phyloP scores from a whole-genome alignment of 495 filamentous ascomycete genomes.

The Echria macrotheca region DNA sequence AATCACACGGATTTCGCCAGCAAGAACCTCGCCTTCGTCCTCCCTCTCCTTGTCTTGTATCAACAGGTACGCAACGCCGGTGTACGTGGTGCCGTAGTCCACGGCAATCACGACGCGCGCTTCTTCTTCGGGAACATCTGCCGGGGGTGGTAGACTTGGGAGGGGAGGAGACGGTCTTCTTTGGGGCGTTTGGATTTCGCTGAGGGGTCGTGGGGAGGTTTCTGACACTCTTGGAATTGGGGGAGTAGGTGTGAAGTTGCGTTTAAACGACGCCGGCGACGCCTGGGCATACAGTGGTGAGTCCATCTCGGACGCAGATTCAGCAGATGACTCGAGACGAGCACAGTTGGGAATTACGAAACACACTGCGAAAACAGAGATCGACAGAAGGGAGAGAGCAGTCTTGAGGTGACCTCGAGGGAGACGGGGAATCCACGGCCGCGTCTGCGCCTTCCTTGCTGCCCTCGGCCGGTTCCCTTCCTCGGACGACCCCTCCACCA shows the following conservation, averaged over 20 bases:
- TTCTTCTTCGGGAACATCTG: neutral
- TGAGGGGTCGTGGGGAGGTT: neutral
- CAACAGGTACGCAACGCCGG: conserved; percentile 18
- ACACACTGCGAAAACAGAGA: no score
- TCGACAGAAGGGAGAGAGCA: no score
- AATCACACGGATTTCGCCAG: conserved; percentile 21
- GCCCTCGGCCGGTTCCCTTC: no score
- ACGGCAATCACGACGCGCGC: conserved; percentile 27
- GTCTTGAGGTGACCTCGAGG: no score
- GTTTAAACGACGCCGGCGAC: neutral
- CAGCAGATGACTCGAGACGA: neutral
- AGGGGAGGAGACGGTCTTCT: neutral
- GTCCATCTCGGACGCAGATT: neutral
- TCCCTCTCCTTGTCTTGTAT: conserved; percentile 11
- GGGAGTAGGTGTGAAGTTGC: neutral
- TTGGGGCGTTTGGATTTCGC: neutral
- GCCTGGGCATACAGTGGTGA: neutral
- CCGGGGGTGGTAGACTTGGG: neutral
- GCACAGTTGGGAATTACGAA: no score
- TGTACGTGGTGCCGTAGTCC: conserved; percentile 36
- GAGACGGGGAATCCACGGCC: no score
- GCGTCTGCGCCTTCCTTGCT: no score
- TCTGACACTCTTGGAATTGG: neutral
- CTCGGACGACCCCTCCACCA: no score
- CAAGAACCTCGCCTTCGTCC: conserved; percentile 8